Conservation (phyloP, 1,284 basidiomycete genomes). For the Melampsora abietis-canadensis region DNA sequence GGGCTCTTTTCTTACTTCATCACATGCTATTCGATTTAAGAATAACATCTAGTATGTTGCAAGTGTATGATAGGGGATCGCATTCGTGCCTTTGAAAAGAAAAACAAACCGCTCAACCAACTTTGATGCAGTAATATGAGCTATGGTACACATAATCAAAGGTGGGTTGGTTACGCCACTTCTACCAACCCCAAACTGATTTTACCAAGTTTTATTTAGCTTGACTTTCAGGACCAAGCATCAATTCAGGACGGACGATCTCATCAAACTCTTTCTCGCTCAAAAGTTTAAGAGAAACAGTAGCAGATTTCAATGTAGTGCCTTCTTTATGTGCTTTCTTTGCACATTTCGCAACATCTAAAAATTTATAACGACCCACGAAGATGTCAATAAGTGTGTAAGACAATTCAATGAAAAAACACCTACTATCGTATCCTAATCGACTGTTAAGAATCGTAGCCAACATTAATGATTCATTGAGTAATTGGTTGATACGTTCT, state of each 20-base stretch:
- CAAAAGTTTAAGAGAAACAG: constrained; percentile 78
- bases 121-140: too few relatives aligned
- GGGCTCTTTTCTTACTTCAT: too few relatives aligned
- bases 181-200: neutral
- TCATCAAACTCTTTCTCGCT: constrained; percentile 89
- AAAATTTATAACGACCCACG: neutral
- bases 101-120: too few relatives aligned
- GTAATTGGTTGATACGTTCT: constrained; percentile 77
- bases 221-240: constrained; percentile 48
- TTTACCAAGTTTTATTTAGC: constrained; percentile 9
- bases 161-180: too few relatives aligned
- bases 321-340: constrained; percentile 99
- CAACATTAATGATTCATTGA: constrained; percentile 95
- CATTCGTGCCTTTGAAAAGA: too few relatives aligned
- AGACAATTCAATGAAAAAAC: neutral
- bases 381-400: neutral
- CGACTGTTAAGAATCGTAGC: constrained; percentile 90
- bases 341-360: constrained; percentile 94
- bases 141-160: too few relatives aligned
- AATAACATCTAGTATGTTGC: too few relatives aligned
- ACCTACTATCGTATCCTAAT: constrained; percentile 85
- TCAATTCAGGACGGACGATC: constrained; percentile 84
- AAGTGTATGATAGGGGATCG: too few relatives aligned
- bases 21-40: too few relatives aligned
- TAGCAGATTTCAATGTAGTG: constrained; percentile 90